These are phyloP conservation scores for Ophiostoma triangulosporum DNA, from an alignment of 2,329 filamentous ascomycete genomes.

Conservation along the genomic window DNA sequence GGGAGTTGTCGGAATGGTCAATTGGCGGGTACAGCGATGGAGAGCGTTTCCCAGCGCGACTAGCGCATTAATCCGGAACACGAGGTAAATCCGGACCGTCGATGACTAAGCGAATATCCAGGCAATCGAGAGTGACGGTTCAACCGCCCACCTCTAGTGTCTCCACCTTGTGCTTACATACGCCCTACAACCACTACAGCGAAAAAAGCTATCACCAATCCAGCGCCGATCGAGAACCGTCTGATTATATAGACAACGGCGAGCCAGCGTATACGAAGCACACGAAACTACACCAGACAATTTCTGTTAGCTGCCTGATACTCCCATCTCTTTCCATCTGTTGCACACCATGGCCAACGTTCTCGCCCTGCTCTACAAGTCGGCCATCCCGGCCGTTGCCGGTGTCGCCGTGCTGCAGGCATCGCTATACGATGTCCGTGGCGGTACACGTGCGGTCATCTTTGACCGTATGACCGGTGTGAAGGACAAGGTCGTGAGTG, in stretches of 20 bases:
- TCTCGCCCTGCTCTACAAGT: conserved; percentile 49
- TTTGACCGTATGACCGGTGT: conserved; percentile 91
- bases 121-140: background rate
- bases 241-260: background rate
- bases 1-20: conserved; percentile 17
- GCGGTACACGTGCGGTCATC: conserved; percentile 89
- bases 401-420: conserved; percentile 56
- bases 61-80: background rate
- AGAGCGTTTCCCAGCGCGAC: background rate
- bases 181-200: background rate
- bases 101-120: background rate
- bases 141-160: background rate
- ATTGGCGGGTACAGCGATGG: conserved; percentile 6
- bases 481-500: conserved; percentile 81
- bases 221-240: background rate
- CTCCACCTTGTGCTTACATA: background rate
- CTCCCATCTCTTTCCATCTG: background rate
- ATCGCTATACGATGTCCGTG: conserved; percentile 93
- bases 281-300: too few species aligned
- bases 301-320: too few species aligned
- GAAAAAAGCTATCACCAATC: background rate
- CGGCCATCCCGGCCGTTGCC: conserved; percentile 60
- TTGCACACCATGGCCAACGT: conserved; percentile 35
- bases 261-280: too few species aligned
- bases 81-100: conserved; percentile 8